phyloP scores from a whole-genome alignment of 2,329 filamentous ascomycete species.

The Beauveria rudraprayagi region DNA sequence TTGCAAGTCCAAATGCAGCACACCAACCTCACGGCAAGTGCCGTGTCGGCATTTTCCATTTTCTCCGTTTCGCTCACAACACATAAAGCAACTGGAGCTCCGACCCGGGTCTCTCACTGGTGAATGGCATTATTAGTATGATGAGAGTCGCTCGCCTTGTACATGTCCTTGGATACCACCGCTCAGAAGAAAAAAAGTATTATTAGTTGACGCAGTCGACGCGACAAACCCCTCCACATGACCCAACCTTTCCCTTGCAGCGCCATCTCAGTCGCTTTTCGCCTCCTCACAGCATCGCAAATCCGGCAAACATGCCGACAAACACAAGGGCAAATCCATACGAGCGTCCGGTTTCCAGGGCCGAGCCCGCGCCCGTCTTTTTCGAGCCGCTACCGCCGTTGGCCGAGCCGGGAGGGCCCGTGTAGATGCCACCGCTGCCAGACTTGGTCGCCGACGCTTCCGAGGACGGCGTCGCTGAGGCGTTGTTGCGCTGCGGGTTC shows the following conservation, averaged over 20 bases:
- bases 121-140: slow-evolving; percentile 5
- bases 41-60: not conserved
- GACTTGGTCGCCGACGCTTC: slow-evolving; percentile 25
- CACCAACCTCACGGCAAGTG: not conserved
- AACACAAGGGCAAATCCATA: slow-evolving; percentile 32
- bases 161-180: not conserved
- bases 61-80: not conserved
- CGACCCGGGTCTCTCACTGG: not conserved
- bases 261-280: not conserved
- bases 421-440: slow-evolving; percentile 31
- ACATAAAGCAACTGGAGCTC: not conserved
- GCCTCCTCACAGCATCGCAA: slow-evolving; percentile 31
- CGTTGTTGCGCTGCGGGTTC: slow-evolving; percentile 53
- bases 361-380: slow-evolving; percentile 21
- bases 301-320: slow-evolving; percentile 31
- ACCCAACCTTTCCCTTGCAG: not conserved
- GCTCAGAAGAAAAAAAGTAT: not conserved
- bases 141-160: not conserved
- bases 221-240: not conserved
- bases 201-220: not conserved
- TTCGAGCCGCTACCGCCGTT: not conserved
- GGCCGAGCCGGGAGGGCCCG: slow-evolving; percentile 20
- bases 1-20: not conserved
- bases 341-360: slow-evolving; percentile 27
- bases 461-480: slow-evolving; percentile 37